Evolutionary conservation across 148 eudicot species (phyloP), one percentile per base, ranked within the genome.

Genomic region (Selenicereus undatus): DNA sequence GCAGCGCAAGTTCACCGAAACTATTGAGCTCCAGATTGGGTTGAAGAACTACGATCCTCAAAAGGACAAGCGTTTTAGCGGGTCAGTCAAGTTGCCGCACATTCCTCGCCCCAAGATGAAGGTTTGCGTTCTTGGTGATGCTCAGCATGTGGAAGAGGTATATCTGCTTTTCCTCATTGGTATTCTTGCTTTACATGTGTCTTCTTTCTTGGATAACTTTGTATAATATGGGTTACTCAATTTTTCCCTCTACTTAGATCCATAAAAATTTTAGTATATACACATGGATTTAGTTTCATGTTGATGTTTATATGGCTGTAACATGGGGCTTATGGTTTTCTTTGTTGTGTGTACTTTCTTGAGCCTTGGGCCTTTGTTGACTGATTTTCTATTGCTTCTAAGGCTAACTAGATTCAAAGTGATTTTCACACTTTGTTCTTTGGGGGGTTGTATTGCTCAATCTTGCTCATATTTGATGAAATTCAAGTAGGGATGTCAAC

Each of bases 21-120:
- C 43, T 39, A 39, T 7, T 39, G 43, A 39, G 43, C 43, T 39
- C 7, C 43, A 86, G 79, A 88, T 88, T 80, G 88, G 90, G 24
- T 78, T 86, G 85, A 88, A 88, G 82, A 88, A 88, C 76, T 88
- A 88, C 75, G 88, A 88, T 78, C 90, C 90, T 52, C 90, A 88
- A 71, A 88, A 88, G 77, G 90, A 86, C 71, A 88, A 88, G 90
- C 86, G 88, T 32, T 88, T 88, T 50, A 86, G 88, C 56, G 90
- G 88, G 36, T 88, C 90, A 70, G 88, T 88, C 11, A 88, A 82
- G 73, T 78, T 88, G 85, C 87, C 90, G 5, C 90, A 86, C 80
- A 84, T 88, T 58, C 90, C 90, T 80, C 90, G 87, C 35, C 90
- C 88, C 72, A 39, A 39, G 43, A 39, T 39, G 43, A 39, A 39